These are phyloP conservation scores for Pholiota adiposa DNA, from an alignment of 1,284 basidiomycete species.

Conservation along the genomic window DNA sequence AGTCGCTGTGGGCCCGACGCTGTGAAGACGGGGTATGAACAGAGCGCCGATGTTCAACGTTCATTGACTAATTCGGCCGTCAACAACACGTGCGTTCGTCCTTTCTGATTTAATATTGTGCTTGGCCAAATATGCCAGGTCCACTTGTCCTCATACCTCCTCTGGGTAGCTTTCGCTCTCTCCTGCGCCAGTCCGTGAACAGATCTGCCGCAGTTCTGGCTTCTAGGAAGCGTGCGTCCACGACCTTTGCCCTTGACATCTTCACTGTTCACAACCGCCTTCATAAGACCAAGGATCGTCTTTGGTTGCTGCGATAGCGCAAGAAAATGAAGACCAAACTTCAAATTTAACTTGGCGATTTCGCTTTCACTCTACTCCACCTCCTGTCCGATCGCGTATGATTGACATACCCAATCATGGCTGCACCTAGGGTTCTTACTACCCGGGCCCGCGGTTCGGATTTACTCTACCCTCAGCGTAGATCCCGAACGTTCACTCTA, in stretches of 20 bases:
- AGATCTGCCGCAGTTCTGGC: neutral
- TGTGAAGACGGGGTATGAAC: slow-evolving; percentile 1
- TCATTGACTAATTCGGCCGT: neutral
- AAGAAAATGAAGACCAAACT: neutral
- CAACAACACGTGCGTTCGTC: neutral
- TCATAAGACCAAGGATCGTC: neutral
- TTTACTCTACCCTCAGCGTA: neutral
- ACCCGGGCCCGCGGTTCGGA: slow-evolving; percentile 1
- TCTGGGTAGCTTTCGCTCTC: neutral
- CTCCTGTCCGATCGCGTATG: neutral
- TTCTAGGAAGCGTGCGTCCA: neutral
- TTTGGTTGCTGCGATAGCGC: neutral
- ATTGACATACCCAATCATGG: neutral
- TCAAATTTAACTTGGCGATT: neutral
- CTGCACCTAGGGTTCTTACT: neutral
- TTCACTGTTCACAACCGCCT: neutral
- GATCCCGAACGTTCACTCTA: neutral
- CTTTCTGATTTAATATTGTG: neutral
- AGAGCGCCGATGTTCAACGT: neutral
- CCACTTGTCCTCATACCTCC: neutral
- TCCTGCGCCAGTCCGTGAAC: neutral
- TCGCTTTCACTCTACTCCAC: neutral
- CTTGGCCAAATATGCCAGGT: neutral
- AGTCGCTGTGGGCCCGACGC: neutral
- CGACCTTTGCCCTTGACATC: neutral